phyloP scores from a whole-genome alignment of 768 basidiomycete genomes.

The Serendipita sp. region DNA sequence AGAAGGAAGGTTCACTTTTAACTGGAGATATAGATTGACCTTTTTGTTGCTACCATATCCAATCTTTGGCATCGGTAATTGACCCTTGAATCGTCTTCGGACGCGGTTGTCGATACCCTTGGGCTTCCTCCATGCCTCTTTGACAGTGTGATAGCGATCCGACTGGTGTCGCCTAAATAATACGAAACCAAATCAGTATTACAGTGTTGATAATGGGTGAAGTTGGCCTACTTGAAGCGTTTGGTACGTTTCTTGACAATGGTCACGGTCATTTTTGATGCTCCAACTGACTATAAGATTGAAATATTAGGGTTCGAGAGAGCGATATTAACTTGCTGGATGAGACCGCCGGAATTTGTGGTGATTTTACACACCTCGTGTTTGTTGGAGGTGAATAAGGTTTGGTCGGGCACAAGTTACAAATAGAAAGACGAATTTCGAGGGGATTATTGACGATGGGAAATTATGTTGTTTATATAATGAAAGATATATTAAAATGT shows the following conservation, averaged over 20 bases:
- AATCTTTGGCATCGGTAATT: conserved; percentile 90
- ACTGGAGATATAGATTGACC: conserved; percentile 15
- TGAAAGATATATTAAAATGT: neutral
- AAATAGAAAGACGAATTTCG: neutral
- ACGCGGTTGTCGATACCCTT: conserved; percentile 99
- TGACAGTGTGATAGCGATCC: conserved; percentile 91
- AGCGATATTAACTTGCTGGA: neutral
- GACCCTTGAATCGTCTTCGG: conserved; percentile 87
- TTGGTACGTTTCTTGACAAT: conserved; percentile 97
- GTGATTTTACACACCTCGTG: neutral
- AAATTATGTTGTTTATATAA: neutral
- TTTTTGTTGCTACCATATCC: conserved; percentile 88
- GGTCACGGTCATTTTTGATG: conserved; percentile 28
- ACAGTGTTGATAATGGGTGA: conserved; percentile 1
- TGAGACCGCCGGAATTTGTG: neutral
- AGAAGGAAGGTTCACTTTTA: no score
- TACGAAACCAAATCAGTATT: neutral
- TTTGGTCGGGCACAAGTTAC: neutral
- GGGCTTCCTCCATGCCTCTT: conserved; percentile 99
- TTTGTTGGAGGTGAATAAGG: neutral
- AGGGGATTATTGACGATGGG: neutral
- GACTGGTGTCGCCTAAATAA: conserved; percentile 82
- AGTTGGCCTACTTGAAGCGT: conserved; percentile 62
- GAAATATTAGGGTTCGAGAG: neutral
- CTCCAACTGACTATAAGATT: neutral